Evolutionary conservation across 495 filamentous ascomycete genomes (phyloP).

Genomic region (Annulohypoxylon maeteangense): DNA sequence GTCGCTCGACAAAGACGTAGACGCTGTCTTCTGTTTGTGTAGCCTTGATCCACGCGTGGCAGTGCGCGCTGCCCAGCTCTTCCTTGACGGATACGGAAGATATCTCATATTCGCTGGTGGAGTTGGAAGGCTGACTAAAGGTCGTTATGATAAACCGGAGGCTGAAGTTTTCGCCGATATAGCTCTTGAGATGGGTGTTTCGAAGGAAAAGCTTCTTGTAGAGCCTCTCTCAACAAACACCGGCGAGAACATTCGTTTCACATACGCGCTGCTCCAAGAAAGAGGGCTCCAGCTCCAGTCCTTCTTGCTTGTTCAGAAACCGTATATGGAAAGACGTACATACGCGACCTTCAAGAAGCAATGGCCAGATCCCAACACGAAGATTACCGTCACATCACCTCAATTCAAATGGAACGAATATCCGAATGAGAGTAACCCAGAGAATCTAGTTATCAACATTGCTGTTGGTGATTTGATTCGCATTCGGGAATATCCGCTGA

Average conservation of each 20-base stretch:
- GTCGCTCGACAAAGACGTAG: slow-evolving; percentile 36
- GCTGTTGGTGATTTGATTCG: slow-evolving; percentile 54
- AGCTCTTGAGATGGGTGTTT: slow-evolving; percentile 45
- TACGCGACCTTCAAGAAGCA: slow-evolving; percentile 55
- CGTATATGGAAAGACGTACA: slow-evolving; percentile 56
- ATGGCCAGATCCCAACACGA: slow-evolving; percentile 45
- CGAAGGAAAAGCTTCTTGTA: slow-evolving; percentile 42
- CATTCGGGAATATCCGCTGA: slow-evolving; percentile 51
- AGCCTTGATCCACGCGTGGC: slow-evolving; percentile 54
- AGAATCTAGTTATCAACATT: slow-evolving; percentile 52
- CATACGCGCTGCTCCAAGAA: slow-evolving; percentile 44
- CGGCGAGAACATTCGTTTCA: slow-evolving; percentile 56
- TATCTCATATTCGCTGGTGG: slow-evolving; percentile 53
- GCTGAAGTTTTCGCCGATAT: slow-evolving; percentile 52
- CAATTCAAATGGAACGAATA: slow-evolving; percentile 48
- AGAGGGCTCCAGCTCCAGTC: slow-evolving; percentile 30
- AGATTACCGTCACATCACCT: slow-evolving; percentile 50
- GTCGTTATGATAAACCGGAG: slow-evolving; percentile 47
- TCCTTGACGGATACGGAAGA: slow-evolving; percentile 43
- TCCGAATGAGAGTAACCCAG: slow-evolving; percentile 48
- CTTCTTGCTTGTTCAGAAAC: slow-evolving; percentile 53
- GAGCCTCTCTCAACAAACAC: slow-evolving; percentile 52
- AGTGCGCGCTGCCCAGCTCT: slow-evolving; percentile 48
- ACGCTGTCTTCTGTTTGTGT: slow-evolving; percentile 54
- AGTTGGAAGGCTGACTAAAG: slow-evolving; percentile 47